Percentiles rank a stretch among this genome's conserved stretches.
phyloP scores from a whole-genome alignment of 257 asterid species.

The Echium plantagineum region DNA sequence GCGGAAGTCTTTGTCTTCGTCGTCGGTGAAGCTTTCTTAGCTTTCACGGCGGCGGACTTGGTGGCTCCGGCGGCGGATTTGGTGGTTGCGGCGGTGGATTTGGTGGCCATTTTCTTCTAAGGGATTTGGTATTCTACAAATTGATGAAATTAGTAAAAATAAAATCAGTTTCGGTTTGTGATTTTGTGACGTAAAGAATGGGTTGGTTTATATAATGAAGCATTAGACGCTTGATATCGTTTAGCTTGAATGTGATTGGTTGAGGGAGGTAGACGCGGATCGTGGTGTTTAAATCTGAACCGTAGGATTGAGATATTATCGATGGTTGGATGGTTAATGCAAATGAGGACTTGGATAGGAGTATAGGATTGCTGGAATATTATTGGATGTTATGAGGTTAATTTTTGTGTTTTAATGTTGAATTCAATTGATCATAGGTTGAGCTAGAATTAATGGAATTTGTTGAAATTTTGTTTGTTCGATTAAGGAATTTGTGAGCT shows the following conservation, averaged over 20 bases:
- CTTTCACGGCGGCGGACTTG: too few species aligned
- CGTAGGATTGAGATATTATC: conserved; percentile 49
- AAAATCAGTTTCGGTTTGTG: too few species aligned
- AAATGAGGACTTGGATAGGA: conserved; percentile 3
- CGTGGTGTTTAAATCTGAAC: conserved; percentile 45
- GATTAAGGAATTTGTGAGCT: too few species aligned
- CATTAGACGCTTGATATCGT: conserved; percentile 18
- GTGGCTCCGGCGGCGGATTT: too few species aligned
- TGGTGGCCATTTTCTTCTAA: conserved; percentile 16
- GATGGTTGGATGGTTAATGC: conserved; percentile 21
- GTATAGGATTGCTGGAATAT: conserved; percentile 22
- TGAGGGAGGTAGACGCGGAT: conserved; percentile 43
- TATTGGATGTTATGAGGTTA: background rate
- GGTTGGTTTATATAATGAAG: conserved; percentile 40
- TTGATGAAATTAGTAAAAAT: too few species aligned
- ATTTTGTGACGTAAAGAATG: conserved; percentile 13
- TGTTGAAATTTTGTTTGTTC: too few species aligned
- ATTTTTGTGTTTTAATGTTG: too few species aligned
- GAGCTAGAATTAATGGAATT: too few species aligned
- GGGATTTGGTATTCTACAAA: too few species aligned
- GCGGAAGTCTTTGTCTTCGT: conserved; percentile 27
- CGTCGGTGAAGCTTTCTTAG: conserved; percentile 53
- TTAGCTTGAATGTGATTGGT: conserved; percentile 47
- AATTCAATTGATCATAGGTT: too few species aligned
- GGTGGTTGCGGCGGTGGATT: conserved; percentile 20